These are phyloP conservation scores for Epichloe amarillans DNA, from an alignment of 2,329 filamentous ascomycete genomes.

Conservation along the genomic window DNA sequence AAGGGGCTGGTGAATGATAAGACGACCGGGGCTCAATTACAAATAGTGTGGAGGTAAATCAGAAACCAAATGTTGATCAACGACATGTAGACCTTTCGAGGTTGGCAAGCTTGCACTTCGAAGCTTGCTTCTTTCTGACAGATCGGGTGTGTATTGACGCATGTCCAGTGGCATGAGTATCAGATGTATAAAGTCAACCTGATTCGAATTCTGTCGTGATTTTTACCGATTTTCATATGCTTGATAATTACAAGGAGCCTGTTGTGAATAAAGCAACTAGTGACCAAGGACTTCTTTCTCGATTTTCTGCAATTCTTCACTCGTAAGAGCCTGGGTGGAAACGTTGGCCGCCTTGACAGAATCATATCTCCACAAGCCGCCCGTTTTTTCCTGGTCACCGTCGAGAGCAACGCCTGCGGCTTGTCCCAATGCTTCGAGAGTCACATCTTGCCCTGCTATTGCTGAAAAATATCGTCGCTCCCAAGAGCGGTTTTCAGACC, in stretches of 20 bases:
- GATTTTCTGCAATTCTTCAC: constrained; percentile 27
- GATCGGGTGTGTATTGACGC: too few species aligned
- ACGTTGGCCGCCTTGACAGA: constrained; percentile 29
- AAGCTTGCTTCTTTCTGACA: too few species aligned
- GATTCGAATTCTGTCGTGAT: not conserved
- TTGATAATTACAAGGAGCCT: not conserved
- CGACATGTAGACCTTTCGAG: too few species aligned
- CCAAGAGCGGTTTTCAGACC: constrained; percentile 64
- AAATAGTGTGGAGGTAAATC: too few species aligned
- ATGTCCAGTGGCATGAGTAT: too few species aligned
- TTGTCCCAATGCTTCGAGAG: constrained; percentile 31
- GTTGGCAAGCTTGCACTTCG: too few species aligned
- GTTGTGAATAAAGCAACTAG: constrained; percentile 10
- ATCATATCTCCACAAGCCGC: constrained; percentile 47
- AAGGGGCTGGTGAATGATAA: not conserved
- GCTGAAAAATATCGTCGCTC: constrained; percentile 68
- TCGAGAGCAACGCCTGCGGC: constrained; percentile 33
- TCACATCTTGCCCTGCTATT: constrained; percentile 30
- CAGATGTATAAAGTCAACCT: too few species aligned
- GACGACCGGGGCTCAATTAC: too few species aligned
- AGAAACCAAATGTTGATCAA: too few species aligned
- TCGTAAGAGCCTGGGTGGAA: constrained; percentile 22
- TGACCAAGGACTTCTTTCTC: constrained; percentile 31
- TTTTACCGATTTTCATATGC: not conserved
- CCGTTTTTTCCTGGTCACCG: constrained; percentile 47